These are phyloP conservation scores for Porogramme epimiltina DNA, from an alignment of 1,284 basidiomycete genomes.

Conservation along the genomic window DNA sequence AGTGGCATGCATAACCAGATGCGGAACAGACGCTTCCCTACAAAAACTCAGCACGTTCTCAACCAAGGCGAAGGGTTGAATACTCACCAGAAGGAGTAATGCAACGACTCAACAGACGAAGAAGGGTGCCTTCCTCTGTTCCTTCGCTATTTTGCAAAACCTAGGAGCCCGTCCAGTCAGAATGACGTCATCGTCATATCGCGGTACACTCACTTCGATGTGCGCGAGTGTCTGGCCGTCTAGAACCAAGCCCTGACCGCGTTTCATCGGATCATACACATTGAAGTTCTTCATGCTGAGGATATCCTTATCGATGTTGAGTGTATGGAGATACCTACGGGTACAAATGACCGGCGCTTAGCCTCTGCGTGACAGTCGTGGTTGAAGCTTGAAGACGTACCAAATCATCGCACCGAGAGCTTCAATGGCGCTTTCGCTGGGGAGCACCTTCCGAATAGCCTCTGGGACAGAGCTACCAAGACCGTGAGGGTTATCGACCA, in stretches of 20 bases:
- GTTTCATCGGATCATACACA: constrained; percentile 91
- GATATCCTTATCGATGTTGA: constrained; percentile 94
- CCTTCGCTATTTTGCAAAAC: constrained; percentile 91
- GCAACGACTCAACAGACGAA: constrained; percentile 84
- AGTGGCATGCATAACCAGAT: constrained; percentile 94
- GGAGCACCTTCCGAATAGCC: constrained; percentile 73
- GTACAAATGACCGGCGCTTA: too few relatives aligned
- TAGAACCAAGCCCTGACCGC: constrained; percentile 80
- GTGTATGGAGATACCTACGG: constrained; percentile 79
- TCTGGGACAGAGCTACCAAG: constrained; percentile 65
- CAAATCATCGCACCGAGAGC: constrained; percentile 90
- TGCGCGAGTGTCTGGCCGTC: constrained; percentile 95
- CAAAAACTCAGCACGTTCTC: background rate
- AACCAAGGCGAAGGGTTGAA: background rate
- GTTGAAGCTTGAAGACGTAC: too few relatives aligned
- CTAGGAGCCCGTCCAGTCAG: background rate
- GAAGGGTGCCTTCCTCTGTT: constrained; percentile 84
- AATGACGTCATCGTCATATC: background rate
- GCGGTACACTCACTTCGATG: constrained; percentile 65
- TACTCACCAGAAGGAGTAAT: constrained; percentile 84
- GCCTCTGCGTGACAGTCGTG: background rate
- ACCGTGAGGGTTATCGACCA: constrained; percentile 39
- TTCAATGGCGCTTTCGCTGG: constrained; percentile 71
- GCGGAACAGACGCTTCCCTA: constrained; percentile 89
- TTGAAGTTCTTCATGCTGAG: constrained; percentile 95